A percentile compares a stretch with the other conserved stretches of the same genome.
Evolutionary conservation across 306 rosid genomes (phyloP).

Genomic region (Trifolium subterraneum): DNA sequence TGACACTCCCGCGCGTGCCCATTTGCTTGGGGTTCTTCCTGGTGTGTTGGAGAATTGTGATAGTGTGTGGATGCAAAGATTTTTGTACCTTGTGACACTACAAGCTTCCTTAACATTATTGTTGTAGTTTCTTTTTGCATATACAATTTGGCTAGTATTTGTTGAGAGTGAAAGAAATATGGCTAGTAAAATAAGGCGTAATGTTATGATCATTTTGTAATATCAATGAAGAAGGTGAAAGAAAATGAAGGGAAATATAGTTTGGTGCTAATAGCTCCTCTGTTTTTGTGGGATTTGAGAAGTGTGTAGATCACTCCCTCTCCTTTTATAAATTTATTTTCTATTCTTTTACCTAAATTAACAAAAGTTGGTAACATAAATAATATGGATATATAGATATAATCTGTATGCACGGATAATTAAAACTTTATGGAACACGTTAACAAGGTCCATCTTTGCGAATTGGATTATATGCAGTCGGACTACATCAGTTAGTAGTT

Average conservation of each 20-base stretch:
- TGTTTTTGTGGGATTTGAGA: neutral
- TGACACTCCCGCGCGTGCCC: slow-evolving; percentile 83
- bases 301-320: neutral
- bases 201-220: slow-evolving; percentile 29
- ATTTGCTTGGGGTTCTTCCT: slow-evolving; percentile 61
- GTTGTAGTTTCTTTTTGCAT: slow-evolving; percentile 23
- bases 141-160: slow-evolving; percentile 1
- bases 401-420: no score
- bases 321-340: no score
- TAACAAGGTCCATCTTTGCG: no score
- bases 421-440: no score
- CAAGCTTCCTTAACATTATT: slow-evolving; percentile 66
- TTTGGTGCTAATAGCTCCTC: slow-evolving; percentile 16
- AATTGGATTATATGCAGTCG: no score
- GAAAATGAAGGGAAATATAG: neutral
- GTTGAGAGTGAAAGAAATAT: slow-evolving; percentile 24
- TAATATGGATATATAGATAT: no score
- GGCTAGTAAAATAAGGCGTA: slow-evolving; percentile 23
- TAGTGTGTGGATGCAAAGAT: slow-evolving; percentile 59
- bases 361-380: no score
- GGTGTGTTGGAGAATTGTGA: slow-evolving; percentile 56
- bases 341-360: no score
- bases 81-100: slow-evolving; percentile 57
- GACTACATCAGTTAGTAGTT: no score
- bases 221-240: neutral